These are phyloP conservation scores for Gamarada debralockiae DNA, from an alignment of 495 filamentous ascomycete genomes.

Conservation along the genomic window DNA sequence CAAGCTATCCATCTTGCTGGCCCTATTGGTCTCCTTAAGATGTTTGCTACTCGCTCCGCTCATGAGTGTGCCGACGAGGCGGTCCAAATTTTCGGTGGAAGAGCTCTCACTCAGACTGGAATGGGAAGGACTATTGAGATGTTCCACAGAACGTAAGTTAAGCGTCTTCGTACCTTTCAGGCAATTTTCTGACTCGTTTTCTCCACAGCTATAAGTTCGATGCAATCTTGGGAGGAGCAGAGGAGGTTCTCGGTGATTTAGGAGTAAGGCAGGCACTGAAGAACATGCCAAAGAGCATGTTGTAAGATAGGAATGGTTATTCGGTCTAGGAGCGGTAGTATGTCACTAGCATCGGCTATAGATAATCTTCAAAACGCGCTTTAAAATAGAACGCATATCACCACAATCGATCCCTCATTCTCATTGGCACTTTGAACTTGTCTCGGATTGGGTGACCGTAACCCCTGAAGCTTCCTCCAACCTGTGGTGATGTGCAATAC, in stretches of 20 bases:
- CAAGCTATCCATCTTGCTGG: conserved; percentile 74
- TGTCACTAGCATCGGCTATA: no score
- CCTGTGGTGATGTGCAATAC: no score
- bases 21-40: conserved; percentile 82
- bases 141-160: conserved; percentile 49
- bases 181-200: conserved; percentile 8
- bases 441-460: no score
- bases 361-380: background rate
- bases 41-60: conserved; percentile 66
- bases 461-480: no score
- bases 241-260: conserved; percentile 79
- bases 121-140: conserved; percentile 81
- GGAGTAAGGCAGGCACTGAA: conserved; percentile 81
- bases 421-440: no score
- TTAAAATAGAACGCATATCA: background rate
- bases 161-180: background rate
- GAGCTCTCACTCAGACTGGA: conserved; percentile 74
- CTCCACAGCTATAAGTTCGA: conserved; percentile 83
- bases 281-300: conserved; percentile 77
- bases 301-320: conserved; percentile 38
- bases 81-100: conserved; percentile 83
- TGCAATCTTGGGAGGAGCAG: conserved; percentile 78
- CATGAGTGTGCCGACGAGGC: conserved; percentile 81
- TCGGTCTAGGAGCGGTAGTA: no score
- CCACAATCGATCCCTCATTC: no score